Conservation (phyloP, 2,329 filamentous ascomycete genomes). For the Diaporthe humulicola region DNA sequence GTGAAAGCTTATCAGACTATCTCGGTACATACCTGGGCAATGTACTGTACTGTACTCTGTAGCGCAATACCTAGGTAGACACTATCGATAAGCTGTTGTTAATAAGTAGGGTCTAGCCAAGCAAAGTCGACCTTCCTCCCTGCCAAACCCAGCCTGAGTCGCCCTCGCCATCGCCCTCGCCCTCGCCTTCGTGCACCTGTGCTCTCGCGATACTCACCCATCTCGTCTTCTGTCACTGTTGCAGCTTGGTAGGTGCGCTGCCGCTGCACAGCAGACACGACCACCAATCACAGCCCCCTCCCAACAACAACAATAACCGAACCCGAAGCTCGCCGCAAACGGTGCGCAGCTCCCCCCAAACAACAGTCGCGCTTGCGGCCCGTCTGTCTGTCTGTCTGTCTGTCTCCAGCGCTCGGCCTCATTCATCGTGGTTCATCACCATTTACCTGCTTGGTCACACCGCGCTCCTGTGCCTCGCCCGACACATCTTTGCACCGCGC, state of each 20-base stretch:
- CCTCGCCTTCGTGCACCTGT: background rate
- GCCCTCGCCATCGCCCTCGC: background rate
- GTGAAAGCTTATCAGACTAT: background rate
- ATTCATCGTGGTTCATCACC: background rate
- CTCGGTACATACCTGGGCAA: background rate
- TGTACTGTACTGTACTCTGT: too few relatives aligned
- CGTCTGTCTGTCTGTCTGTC: conserved; percentile 1
- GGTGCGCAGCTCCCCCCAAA: background rate
- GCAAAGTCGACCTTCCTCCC: background rate
- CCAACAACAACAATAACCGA: background rate
- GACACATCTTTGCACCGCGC: background rate
- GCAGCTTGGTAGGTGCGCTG: background rate
- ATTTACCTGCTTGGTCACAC: conserved; percentile 1
- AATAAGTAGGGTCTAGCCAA: background rate
- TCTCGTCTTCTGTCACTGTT: background rate
- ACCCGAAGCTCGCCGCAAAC: background rate
- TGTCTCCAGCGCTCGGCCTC: background rate
- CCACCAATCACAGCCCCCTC: background rate
- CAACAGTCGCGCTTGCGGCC: background rate
- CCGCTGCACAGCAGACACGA: background rate
- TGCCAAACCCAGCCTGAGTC: background rate
- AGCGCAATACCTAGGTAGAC: too few relatives aligned
- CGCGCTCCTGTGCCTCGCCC: background rate
- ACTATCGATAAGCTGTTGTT: conserved; percentile 2
- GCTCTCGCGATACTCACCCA: background rate